These are phyloP conservation scores for Ambrosiella cleistominuta DNA, from an alignment of 2,329 filamentous ascomycete species.

Conservation along the genomic window DNA sequence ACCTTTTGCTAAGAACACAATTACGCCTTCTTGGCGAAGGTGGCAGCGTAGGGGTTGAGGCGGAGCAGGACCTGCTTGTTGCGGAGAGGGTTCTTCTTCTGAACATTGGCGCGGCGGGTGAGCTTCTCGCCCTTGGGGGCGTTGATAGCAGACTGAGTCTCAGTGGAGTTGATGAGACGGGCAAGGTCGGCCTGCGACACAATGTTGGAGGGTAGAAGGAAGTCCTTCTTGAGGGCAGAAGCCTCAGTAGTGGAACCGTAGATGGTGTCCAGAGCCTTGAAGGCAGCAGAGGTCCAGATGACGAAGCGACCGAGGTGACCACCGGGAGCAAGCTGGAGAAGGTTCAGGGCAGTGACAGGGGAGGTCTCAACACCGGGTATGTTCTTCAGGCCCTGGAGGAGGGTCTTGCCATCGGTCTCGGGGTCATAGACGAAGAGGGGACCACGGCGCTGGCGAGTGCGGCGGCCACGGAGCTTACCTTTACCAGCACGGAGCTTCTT, in stretches of 20 bases:
- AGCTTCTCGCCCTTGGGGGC: slow-evolving; percentile 76
- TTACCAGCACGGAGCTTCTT: slow-evolving; percentile 97
- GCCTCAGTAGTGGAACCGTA: slow-evolving; percentile 86
- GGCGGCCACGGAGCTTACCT: slow-evolving; percentile 94
- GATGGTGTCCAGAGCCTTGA: slow-evolving; percentile 90
- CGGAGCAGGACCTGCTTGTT: slow-evolving; percentile 98
- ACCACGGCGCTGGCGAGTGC: slow-evolving; percentile 92
- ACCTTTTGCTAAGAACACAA: slow-evolving; percentile 8
- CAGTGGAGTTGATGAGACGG: slow-evolving; percentile 97
- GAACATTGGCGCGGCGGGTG: slow-evolving; percentile 78
- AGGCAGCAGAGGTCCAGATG: slow-evolving; percentile 94
- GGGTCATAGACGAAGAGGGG: slow-evolving; percentile 97
- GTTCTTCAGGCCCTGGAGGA: slow-evolving; percentile 94
- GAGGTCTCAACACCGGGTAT: slow-evolving; percentile 94
- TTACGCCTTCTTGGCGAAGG: slow-evolving; percentile 52
- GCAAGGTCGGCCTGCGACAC: slow-evolving; percentile 88
- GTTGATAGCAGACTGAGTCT: slow-evolving; percentile 90
- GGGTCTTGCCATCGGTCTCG: slow-evolving; percentile 84
- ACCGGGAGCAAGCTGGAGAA: slow-evolving; percentile 96
- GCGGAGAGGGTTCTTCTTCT: slow-evolving; percentile 99
- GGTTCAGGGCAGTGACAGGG: slow-evolving; percentile 86
- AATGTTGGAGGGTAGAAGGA: slow-evolving; percentile 82
- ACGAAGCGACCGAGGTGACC: slow-evolving; percentile 98
- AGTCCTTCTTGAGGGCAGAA: slow-evolving; percentile 95
- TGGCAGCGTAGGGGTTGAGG: slow-evolving; percentile 92